Evolutionary conservation across 352 stramenopile species (phyloP).

Genomic region (Pythium brachiatum): DNA sequence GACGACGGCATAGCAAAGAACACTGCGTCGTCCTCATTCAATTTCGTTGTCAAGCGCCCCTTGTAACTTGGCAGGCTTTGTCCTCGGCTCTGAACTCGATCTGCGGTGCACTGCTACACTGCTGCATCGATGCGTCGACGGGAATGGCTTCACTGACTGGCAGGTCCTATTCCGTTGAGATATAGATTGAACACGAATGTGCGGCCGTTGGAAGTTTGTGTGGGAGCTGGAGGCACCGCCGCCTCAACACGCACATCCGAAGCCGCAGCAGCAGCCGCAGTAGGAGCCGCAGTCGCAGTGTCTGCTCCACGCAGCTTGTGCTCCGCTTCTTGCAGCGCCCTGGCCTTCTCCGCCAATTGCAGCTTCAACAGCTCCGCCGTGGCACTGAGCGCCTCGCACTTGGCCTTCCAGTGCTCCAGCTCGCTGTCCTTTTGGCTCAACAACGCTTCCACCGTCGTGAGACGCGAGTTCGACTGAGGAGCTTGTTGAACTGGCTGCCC

Average conservation of each 20-base stretch:
- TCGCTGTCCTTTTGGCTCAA: neutral
- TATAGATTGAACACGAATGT: neutral
- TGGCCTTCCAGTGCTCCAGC: neutral
- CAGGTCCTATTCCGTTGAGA: neutral
- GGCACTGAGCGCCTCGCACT: neutral
- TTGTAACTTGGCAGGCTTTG: too few relatives aligned
- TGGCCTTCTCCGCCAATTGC: neutral
- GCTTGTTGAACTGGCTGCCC: neutral
- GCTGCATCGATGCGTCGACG: too few relatives aligned
- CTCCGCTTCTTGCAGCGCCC: neutral
- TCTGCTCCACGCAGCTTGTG: neutral
- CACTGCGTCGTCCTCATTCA: too few relatives aligned
- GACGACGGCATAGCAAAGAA: too few relatives aligned
- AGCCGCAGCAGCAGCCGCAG: too few relatives aligned
- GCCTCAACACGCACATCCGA: too few relatives aligned
- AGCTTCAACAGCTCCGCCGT: neutral
- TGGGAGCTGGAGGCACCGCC: neutral
- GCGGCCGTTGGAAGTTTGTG: neutral
- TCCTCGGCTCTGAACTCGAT: too few relatives aligned
- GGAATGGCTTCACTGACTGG: neutral
- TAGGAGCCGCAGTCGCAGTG: neutral
- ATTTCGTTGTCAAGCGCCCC: too few relatives aligned
- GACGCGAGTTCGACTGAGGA: neutral
- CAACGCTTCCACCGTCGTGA: neutral
- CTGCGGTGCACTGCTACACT: too few relatives aligned